Evolutionary conservation across 2,329 filamentous ascomycete species (phyloP), one percentile per base, ranked within the genome.

Genomic region (Colletotrichum plurivorum): DNA sequence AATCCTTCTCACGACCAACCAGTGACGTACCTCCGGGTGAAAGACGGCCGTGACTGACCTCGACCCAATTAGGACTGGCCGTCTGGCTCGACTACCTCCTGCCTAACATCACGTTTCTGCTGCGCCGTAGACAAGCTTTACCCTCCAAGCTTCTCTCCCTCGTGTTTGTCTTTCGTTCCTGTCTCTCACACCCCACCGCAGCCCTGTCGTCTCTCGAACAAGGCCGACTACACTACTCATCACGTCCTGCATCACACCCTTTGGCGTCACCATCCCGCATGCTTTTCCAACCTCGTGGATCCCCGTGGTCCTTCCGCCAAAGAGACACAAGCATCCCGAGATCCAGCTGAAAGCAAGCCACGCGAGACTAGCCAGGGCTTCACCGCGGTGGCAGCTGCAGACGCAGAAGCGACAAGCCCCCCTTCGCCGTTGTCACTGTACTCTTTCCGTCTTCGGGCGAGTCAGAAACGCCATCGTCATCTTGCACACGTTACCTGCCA

Each of bases 331-430:
- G 66, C 36, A 55, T 43, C 39, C 63, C 55, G 55, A 56, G 62
- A 46, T 67, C 52, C 22, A 69, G 62, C 67, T 67, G 62, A 57
- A n/a, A 46, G 56, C 67, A 69, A 67, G 67, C 67, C 62, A 66
- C 66, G 18, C 31, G 12, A 36, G 41, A 27, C 22, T 48, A 65
- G 31, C 55, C 39, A 69, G 55, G 61, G 41, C 43, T 31, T 53
- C 55, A 27, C 66, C 62, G 62, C 49, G 16, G 41, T 49, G 27
- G n/a, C 31, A 36, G 31, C 31, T 9, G 8, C 31, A 36, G 31
- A 36, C 31, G 31, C 31, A 36, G 31, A 36, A 36, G 31, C 9
- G 31, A 36, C 31, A 36, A 36, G 31, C 31, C 41, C 20, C 54
- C n/a, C 16, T 43, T 49, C 48, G 20, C 49, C 48, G 54, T 59